Conservation (phyloP, 495 filamentous ascomycete genomes). For the Amphirosellinia nigrospora region DNA sequence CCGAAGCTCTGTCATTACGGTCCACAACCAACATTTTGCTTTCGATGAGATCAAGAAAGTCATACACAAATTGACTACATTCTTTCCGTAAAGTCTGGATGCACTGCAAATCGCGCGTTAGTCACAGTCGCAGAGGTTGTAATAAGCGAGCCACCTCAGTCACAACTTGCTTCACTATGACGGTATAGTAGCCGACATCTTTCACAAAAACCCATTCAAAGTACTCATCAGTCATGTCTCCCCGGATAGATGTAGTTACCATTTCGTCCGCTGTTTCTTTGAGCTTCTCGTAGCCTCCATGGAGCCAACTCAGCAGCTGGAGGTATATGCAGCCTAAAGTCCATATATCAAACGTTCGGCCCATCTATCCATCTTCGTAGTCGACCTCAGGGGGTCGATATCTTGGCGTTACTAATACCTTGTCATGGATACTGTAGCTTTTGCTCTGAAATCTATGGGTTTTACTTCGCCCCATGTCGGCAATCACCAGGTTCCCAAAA, state of each 20-base stretch:
- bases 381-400: slow-evolving; percentile 1
- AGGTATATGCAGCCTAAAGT: neutral
- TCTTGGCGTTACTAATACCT: neutral
- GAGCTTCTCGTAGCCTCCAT: neutral
- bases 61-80: neutral
- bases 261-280: neutral
- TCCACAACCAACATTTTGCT: neutral
- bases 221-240: neutral
- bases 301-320: neutral
- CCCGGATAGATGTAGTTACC: neutral
- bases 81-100: neutral
- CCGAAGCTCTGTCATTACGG: neutral
- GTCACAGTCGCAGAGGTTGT: too few species aligned
- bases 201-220: neutral
- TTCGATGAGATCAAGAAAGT: neutral
- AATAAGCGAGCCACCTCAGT: neutral
- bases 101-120: neutral
- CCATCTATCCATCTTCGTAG: neutral
- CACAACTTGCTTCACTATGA: neutral
- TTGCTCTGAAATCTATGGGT: neutral
- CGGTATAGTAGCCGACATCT: neutral
- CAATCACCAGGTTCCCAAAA: neutral
- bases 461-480: slow-evolving; percentile 10
- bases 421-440: neutral
- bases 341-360: neutral